Conservation (phyloP, 108 stramenopile species). For the Cyclotella kingstonii region DNA sequence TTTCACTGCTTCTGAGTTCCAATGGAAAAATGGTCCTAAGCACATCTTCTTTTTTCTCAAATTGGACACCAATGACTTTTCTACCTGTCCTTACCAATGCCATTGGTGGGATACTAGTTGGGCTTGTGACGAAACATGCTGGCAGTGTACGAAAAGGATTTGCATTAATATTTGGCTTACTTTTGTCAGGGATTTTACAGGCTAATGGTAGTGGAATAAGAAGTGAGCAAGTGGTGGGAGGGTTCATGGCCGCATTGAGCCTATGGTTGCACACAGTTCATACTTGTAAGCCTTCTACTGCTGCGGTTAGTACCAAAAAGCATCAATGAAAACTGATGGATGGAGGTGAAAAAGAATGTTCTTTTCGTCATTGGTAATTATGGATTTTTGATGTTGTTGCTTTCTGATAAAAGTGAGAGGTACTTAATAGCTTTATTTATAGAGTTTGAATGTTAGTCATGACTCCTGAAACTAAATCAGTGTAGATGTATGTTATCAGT, state of each 20-base stretch:
- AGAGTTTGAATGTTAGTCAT: too few relatives aligned
- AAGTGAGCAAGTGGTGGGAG: conserved; percentile 55
- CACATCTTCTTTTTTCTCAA: conserved; percentile 35
- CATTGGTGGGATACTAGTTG: conserved; percentile 84
- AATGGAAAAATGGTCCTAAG: conserved; percentile 47
- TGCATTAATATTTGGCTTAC: conserved; percentile 74
- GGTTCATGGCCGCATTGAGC: conserved; percentile 52
- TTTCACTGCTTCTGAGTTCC: conserved; percentile 40
- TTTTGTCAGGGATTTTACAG: conserved; percentile 64
- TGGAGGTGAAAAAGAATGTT: too few relatives aligned
- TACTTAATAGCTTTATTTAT: too few relatives aligned
- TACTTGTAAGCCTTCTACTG: conserved; percentile 17
- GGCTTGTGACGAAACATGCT: conserved; percentile 84
- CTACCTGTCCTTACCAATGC: conserved; percentile 75
- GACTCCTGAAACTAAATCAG: too few relatives aligned
- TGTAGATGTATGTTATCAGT: too few relatives aligned
- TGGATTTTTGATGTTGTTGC: too few relatives aligned
- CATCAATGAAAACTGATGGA: too few relatives aligned
- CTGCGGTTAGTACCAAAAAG: too few relatives aligned
- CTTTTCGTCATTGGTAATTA: too few relatives aligned
- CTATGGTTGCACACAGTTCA: conserved; percentile 58
- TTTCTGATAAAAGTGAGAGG: too few relatives aligned
- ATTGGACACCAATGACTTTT: conserved; percentile 66
- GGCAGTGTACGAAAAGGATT: conserved; percentile 83
- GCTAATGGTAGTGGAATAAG: conserved; percentile 51